These are phyloP conservation scores for Chalciporus chontae DNA, from an alignment of 768 basidiomycete species.

Conservation along the genomic window DNA sequence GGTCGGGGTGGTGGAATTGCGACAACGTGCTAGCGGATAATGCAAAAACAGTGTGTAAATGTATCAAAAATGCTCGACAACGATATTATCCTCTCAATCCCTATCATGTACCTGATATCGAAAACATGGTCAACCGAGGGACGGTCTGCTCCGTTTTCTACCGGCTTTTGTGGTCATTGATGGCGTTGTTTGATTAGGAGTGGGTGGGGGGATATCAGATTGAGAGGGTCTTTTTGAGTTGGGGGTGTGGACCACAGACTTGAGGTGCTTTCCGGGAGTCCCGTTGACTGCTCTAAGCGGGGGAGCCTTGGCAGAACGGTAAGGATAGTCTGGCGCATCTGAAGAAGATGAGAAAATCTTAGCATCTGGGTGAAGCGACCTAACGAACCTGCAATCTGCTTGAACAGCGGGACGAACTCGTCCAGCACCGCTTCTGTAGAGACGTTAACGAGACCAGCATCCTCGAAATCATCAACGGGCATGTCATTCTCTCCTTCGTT, in stretches of 20 bases:
- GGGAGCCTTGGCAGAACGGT: conserved; percentile 11
- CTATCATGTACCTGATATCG: conserved; percentile 12
- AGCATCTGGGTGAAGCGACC: not conserved
- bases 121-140: conserved; percentile 23
- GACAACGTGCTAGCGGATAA: conserved; percentile 23
- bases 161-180: conserved; percentile 19
- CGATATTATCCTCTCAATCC: conserved; percentile 18
- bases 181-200: conserved; percentile 13
- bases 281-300: conserved; percentile 17
- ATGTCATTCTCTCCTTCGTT: conserved; percentile 44
- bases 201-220: conserved; percentile 11
- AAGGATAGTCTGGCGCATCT: conserved; percentile 26
- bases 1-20: conserved; percentile 21
- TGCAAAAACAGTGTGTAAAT: conserved; percentile 25
- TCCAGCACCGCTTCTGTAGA: conserved; percentile 57
- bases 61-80: conserved; percentile 24
- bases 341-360: conserved; percentile 5
- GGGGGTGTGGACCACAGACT: conserved; percentile 9
- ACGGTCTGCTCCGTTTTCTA: conserved; percentile 33
- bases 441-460: conserved; percentile 16
- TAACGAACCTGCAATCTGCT: conserved; percentile 41
- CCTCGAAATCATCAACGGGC: conserved; percentile 34
- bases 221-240: conserved; percentile 18
- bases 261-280: conserved; percentile 9
- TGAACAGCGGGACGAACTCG: conserved; percentile 63